Evolutionary conservation across 352 stramenopile species (phyloP), one percentile per base, ranked within the genome.

Genomic region (Phytophthora tubulina): DNA sequence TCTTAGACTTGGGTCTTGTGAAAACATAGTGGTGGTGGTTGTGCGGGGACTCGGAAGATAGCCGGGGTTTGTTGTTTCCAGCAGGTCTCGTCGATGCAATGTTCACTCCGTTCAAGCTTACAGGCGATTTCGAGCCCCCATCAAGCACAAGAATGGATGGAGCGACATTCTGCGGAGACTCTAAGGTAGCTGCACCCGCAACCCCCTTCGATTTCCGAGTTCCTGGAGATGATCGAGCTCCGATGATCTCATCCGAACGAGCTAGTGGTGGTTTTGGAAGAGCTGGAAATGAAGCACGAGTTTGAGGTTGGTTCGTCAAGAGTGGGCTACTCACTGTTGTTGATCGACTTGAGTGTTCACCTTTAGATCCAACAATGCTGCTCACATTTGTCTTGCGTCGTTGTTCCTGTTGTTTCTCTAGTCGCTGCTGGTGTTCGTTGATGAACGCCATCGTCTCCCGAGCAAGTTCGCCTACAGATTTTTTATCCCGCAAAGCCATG

Each of bases 391-490:
- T 55, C 27, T 69, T 55, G 6, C 32, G 56, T 27, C 30, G 52
- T 46, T 75, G 46, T 52, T 72, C 53, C 17, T 55, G 48, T 31
- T 65, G 66, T 54, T 49, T 53, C 38, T 79, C 58, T 42, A 63
- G 57, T 45, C 31, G 52, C 57, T 81, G 64, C 7, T 79, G 49
- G 6, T 67, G 70, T 36, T 90, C 82, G 17, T 84, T 82, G 2
- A 91, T 75, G 15, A 86, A 79, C 11, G 73, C 66, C 39, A 93
- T 69, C n/a, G 79, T 89, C 36, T 91, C 84, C 5, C 85, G 64
- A 36, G 85, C 85, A 3, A 93, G 66, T 53, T 93, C 83, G 2
- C 85, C 85, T 15, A 91, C 79, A 2, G 78, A 88, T 60, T 84
- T 88, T n/a, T 68, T 60, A 38, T 84, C 80, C 10, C 72, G 62